phyloP scores from a whole-genome alignment of 768 basidiomycete genomes.

The Pulveroboletus sp. region DNA sequence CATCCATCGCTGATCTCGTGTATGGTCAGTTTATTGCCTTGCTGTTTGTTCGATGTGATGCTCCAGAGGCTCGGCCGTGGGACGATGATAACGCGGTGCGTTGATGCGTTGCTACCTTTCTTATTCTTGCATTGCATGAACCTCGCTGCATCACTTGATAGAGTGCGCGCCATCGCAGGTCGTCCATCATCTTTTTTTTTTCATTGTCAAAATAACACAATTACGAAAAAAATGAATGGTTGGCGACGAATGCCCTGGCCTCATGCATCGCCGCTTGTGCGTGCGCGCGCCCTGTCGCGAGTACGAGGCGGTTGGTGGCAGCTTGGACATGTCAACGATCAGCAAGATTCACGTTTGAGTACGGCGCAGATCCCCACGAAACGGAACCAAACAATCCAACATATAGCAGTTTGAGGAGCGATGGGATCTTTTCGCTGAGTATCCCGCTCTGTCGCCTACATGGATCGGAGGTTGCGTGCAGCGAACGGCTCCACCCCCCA shows the following conservation, averaged over 20 bases:
- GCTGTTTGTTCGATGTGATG: background rate
- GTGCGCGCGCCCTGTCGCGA: background rate
- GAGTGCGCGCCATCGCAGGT: background rate
- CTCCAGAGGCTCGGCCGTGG: background rate
- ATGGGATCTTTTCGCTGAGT: conserved; percentile 8
- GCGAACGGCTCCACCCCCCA: background rate
- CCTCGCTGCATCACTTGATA: background rate
- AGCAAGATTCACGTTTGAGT: conserved; percentile 12
- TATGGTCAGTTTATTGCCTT: background rate
- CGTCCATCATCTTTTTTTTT: background rate
- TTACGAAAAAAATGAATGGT: background rate
- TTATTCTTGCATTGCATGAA: background rate
- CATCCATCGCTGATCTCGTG: background rate
- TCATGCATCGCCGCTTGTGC: background rate
- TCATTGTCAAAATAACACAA: background rate
- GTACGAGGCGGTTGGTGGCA: background rate
- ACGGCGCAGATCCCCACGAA: conserved; percentile 2
- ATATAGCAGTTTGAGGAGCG: background rate
- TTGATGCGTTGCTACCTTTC: conserved; percentile 7
- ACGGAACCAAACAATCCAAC: background rate
- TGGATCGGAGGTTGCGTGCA: background rate
- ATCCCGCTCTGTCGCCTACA: conserved; percentile 9
- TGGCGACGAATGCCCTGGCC: background rate
- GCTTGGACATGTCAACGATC: conserved; percentile 7
- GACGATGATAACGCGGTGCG: background rate